These are phyloP conservation scores for Trifolium pratense DNA, from an alignment of 306 rosid genomes.

Conservation along the genomic window DNA sequence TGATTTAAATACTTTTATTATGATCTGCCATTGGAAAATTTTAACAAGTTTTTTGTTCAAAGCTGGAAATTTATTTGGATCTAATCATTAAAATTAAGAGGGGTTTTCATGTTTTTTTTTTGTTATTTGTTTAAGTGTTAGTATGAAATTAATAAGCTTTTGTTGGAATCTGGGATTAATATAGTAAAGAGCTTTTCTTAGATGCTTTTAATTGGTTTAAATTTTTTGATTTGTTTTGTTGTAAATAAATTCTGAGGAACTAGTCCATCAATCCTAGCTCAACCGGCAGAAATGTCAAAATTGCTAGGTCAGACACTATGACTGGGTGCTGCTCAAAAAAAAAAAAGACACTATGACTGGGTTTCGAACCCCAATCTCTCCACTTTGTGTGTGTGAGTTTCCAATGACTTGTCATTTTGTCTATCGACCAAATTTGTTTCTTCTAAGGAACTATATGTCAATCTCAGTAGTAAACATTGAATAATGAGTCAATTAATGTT, in stretches of 20 bases:
- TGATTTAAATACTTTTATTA: neutral
- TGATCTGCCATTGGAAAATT: constrained; percentile 1
- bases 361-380: too few species aligned
- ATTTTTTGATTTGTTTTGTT: neutral
- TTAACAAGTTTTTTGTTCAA: neutral
- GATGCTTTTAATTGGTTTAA: constrained; percentile 1
- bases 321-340: too few species aligned
- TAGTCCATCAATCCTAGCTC: too few species aligned
- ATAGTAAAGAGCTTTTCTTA: neutral
- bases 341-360: too few species aligned
- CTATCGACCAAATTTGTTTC: too few species aligned
- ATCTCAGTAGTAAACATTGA: too few species aligned
- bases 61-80: constrained; percentile 27
- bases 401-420: too few species aligned
- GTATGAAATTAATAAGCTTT: neutral
- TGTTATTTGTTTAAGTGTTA: neutral
- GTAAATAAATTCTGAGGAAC: neutral
- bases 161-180: neutral
- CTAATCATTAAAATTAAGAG: constrained; percentile 6
- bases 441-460: too few species aligned
- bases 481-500: constrained; percentile 9
- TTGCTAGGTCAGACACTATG: too few species aligned
- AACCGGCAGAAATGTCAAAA: too few species aligned
- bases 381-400: too few species aligned
- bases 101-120: neutral